Base-by-base conservation (phyloP, 495 filamentous ascomycete genomes). In the Penicillium robsamsonii region DNA sequence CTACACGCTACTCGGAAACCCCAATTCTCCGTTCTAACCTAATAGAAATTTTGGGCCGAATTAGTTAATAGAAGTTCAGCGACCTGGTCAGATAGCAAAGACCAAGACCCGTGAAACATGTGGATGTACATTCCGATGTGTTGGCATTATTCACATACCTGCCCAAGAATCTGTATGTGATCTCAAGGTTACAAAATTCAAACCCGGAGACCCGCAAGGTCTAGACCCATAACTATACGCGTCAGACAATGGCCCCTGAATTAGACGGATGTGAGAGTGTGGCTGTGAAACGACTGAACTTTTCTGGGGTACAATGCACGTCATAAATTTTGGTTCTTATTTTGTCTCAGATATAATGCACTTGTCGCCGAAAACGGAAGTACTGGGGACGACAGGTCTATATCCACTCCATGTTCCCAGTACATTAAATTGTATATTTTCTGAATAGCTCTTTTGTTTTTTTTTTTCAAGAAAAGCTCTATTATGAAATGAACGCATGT, bases 341-440 rank as follows among this genome's bases (percentile, higher is more conserved):
- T 17, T 31, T 20, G 22, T 35, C 18, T 40, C 24, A 6, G 31
- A 37, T 1, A 54, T 13, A 46, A 54, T 46, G 31, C 15, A 11
- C 13, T 46, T 54, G 42, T 54, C 8, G 42, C 42, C 52, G 52
- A 22, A 33, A 54, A 46, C 22, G 31, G 52, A 54, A 54, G 41
- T 29, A 35, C 27, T 37, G 10, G 27, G 13, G 10, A 25, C 13
- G 18, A 45, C 7, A 20, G 46, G 15, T 18, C 24, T 25, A 38
- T 38, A 50, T 17, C 17, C 35, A 24, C 46, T 25, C 31, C 7
- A 46, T 29, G 9, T 15, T 46, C 24, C 24, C 22, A 27, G 20
- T 10, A 15, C 5, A 27, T 15, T 46, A n/a, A 5, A 38, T 9
- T 9, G 35, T 38, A 17, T 38, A 38, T 8, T 38, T 17, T n/a